Conservation (phyloP, 768 basidiomycete species). For the Collybiopsis confluens region DNA sequence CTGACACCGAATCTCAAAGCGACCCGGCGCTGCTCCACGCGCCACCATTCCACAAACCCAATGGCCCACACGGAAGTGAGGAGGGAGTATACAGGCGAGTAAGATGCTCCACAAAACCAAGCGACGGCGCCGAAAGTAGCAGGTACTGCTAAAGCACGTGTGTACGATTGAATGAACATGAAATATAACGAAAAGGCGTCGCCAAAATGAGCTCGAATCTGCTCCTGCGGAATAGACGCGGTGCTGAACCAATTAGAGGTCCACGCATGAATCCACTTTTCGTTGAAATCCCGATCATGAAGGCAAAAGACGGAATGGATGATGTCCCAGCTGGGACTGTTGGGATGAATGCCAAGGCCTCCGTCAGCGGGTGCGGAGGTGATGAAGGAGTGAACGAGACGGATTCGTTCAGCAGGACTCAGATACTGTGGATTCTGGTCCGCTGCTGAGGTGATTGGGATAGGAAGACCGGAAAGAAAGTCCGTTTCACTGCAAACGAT, state of each 20-base stretch:
- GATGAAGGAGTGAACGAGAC: constrained; percentile 71
- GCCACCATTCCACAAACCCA: constrained; percentile 89
- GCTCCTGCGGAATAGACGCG: not conserved
- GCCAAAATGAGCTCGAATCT: constrained; percentile 51
- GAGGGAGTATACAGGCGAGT: constrained; percentile 72
- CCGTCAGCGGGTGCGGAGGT: constrained; percentile 67
- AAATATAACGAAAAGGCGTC: constrained; percentile 86
- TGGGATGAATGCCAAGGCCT: constrained; percentile 78
- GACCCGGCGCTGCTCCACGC: constrained; percentile 78
- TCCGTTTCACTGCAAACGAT: constrained; percentile 54
- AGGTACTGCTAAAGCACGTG: constrained; percentile 73
- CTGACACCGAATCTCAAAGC: constrained; percentile 79
- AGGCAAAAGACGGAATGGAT: constrained; percentile 79
- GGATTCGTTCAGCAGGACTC: constrained; percentile 69
- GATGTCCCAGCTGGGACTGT: constrained; percentile 68
- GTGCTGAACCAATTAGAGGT: constrained; percentile 22
- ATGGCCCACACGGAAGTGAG: constrained; percentile 81
- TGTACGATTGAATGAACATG: constrained; percentile 81
- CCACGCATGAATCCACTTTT: constrained; percentile 75
- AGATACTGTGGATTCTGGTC: constrained; percentile 44
- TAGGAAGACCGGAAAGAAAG: constrained; percentile 70
- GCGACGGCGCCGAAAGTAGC: constrained; percentile 64
- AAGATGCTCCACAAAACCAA: constrained; percentile 67
- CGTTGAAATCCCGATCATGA: constrained; percentile 84
- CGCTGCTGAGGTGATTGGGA: constrained; percentile 42